Base-by-base conservation (phyloP, 805 yeast species). In the Zygoascus flipseniorum region DNA sequence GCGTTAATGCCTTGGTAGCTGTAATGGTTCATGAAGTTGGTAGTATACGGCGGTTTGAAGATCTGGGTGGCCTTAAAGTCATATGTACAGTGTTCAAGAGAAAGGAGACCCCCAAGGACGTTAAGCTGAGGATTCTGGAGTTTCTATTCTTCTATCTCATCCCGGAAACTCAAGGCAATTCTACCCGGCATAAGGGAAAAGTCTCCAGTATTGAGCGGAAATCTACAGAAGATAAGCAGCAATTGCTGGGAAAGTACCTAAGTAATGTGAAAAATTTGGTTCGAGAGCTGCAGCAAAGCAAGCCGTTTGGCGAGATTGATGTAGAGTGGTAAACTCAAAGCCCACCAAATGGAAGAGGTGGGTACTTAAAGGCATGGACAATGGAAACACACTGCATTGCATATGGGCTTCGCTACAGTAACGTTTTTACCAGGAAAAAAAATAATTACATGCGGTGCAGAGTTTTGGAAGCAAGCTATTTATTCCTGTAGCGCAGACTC, bases 101-200 rank as follows among this genome's bases (percentile, higher is more conserved):
- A 28, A 66, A 68, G 46, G 59, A 64, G 23, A 67, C 76, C 2
- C 62, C 77, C 43, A 81, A 81, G 59, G 75, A 75, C 35, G 76
- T 84, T 13, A 82, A 82, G 59, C 77, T 83, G 57, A 80, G 82
- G 59, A 75, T 82, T 11, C 73, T 85, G 48, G 90, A 85, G 67
- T 85, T 85, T 63, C 68, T 85, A 51, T 78, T 85, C 52, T 82
- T 84, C 63, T 85, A 85, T 61, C 67, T 85, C 52, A 73, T 80
- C 8, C 89, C 88, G 11, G 92, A 84, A 64, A 68, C 76, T 0
- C 51, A 56, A 16, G 61, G 55, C 43, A 52, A 54, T 28, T 51
- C 47, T 31, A 52, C 53, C 8, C 37, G 55, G 9, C 55, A 58
- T 32, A 60, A 55, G 48, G 54, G 54, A 43, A 50, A 54, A 9